phyloP scores from a whole-genome alignment of 768 basidiomycete species.

The Lactifluus hygrophoroides region DNA sequence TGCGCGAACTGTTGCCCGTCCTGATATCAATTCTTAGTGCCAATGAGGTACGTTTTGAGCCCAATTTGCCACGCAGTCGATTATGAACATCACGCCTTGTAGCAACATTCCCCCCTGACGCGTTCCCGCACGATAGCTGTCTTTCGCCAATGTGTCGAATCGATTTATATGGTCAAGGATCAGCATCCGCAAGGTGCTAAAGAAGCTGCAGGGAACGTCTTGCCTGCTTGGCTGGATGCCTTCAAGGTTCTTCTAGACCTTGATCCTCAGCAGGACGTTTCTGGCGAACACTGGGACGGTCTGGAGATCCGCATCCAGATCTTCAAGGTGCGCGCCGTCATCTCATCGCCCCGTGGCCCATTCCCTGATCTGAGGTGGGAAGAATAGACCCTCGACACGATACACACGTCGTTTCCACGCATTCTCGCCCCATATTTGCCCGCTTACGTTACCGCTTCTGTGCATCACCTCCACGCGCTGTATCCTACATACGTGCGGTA shows the following conservation, averaged over 20 bases:
- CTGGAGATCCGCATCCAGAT: conserved; percentile 73
- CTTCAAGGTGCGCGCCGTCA: conserved; percentile 55
- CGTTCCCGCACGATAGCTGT: conserved; percentile 80
- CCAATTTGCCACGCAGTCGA: background rate
- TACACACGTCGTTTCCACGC: conserved; percentile 77
- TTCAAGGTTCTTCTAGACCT: conserved; percentile 68
- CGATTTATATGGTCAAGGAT: conserved; percentile 92
- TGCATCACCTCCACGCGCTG: conserved; percentile 50
- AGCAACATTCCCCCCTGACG: conserved; percentile 72
- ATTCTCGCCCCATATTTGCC: conserved; percentile 55
- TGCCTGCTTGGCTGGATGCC: conserved; percentile 88
- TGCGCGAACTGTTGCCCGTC: conserved; percentile 83
- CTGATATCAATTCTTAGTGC: conserved; percentile 74
- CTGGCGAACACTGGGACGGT: conserved; percentile 66
- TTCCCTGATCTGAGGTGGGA: background rate
- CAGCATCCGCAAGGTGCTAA: conserved; percentile 83
- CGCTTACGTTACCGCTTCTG: conserved; percentile 48
- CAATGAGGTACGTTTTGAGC: conserved; percentile 42
- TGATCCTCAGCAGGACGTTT: conserved; percentile 57
- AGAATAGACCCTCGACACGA: conserved; percentile 64
- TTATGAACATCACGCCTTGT: background rate
- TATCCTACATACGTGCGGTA: conserved; percentile 53
- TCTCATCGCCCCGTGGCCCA: background rate
- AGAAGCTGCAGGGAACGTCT: conserved; percentile 68
- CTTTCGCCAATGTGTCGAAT: conserved; percentile 82